Base-by-base conservation (phyloP, 257 asterid genomes). In the Capsicum rhomboideum region DNA sequence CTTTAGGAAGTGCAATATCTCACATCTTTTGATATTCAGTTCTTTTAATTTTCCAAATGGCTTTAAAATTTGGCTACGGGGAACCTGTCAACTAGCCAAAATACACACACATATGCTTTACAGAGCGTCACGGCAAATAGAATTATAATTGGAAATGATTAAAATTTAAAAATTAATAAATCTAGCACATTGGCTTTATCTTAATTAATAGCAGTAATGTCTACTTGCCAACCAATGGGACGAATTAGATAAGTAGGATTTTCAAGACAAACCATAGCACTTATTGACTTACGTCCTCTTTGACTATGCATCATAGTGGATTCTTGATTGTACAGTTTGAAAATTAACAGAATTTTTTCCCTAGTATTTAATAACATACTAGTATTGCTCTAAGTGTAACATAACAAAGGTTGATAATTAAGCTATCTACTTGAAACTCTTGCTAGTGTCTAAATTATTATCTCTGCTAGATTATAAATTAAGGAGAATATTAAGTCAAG, bases 281-380 rank as follows among this genome's bases (percentile, higher is more conserved):
- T 77, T 26, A 8, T 29, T 74, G 59, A 46, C 80, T 77, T 49
- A 8, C 9, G 21, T 26, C 42, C 42, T 16, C 49, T 31, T 17
- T 67, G n/a, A 6, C 26, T 50, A 16, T 50, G 14, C 16, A 23
- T 26, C 8, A 52, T 56, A 74, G 67, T 77, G 83, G 71, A 84
- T 78, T 72, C 53, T 42, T 49, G 64, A 46, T 58, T 28, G 37
- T 50, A 84, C 69, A 16, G 6, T 26, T 63, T 6, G 40, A 78
- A 26, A n/a, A 49, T 1, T 58, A 26, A 49, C 61, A 49, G 44
- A 8, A 16, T 8, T 14, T 20, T 50, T 77, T 16, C n/a, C 81
- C 63, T 26, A 16, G 84, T 88, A 91, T n/a, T 90, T 90, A 88
- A 93, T 83, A 74, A 46, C 82, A 78, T 87, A 23, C 42, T 77